Evolutionary conservation across 2,329 filamentous ascomycete species (phyloP).

Genomic region (Fusarium equiseti): DNA sequence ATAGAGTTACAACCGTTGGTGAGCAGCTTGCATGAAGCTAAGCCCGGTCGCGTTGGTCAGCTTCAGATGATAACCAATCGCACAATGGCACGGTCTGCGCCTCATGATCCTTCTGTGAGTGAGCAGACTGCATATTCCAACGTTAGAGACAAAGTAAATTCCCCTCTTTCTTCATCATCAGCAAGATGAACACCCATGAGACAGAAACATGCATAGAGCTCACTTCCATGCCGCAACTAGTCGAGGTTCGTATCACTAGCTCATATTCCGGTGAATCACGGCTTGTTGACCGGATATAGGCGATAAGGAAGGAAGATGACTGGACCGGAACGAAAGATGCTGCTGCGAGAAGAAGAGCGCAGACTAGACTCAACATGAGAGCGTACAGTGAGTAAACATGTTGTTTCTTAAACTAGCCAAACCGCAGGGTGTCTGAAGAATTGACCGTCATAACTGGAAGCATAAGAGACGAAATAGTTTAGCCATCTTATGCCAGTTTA

Average conservation of each 20-base stretch:
- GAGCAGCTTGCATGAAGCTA: slow-evolving; percentile 35
- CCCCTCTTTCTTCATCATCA: slow-evolving; percentile 9
- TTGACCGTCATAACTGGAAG: too few relatives aligned
- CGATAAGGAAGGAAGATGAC: slow-evolving; percentile 55
- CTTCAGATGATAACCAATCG: neutral
- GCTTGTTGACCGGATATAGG: slow-evolving; percentile 46
- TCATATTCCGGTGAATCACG: accelerated
- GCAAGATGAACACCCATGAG: neutral
- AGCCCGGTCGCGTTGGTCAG: neutral
- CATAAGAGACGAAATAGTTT: too few relatives aligned
- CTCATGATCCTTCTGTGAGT: slow-evolving; percentile 26
- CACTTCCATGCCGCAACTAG: slow-evolving; percentile 22
- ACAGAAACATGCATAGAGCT: slow-evolving; percentile 2
- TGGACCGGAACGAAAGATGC: slow-evolving; percentile 61
- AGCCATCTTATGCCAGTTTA: too few relatives aligned
- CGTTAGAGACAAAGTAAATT: neutral
- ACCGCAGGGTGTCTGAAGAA: too few relatives aligned
- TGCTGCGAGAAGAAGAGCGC: slow-evolving; percentile 55
- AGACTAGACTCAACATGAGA: slow-evolving; percentile 61
- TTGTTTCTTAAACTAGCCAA: accelerated
- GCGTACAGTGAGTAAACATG: slow-evolving; percentile 48
- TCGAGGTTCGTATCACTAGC: slow-evolving; percentile 6
- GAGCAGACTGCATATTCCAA: slow-evolving; percentile 52
- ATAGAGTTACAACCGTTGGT: neutral
- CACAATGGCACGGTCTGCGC: slow-evolving; percentile 1